Evolutionary conservation across 2,329 filamentous ascomycete genomes (phyloP), one percentile per base, ranked within the genome.

Genomic region (Penicillium vulpinum): DNA sequence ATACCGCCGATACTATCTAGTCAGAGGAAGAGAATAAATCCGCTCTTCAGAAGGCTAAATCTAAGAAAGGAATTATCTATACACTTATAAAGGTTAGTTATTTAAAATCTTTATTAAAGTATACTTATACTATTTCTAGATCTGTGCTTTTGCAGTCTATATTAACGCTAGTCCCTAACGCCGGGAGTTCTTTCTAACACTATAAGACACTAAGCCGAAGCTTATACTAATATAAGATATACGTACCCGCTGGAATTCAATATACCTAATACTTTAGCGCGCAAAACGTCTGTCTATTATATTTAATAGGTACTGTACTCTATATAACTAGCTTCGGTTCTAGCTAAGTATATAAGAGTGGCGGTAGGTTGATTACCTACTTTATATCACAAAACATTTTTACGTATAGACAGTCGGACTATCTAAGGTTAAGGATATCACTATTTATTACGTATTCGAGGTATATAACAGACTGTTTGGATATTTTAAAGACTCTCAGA

Each of bases 391-490:
- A 31, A 31, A 31, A 13, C 29, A 10, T 13, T 31, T 13, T 31
- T 31, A 13, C 5, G 5, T 31, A 31, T 31, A 31, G 29, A 31
- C 5, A 31, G 10, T 31, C 11, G 11, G 29, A 46, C 18, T 33
- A 46, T 46, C 3, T 46, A 33, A 31, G 29, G 29, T 31, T 31
- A 31, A 31, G 11, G 24, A 28, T 18, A n/a, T 50, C 10, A 50
- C n/a, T 29, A 39, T 39, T 22, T 41, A 31, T 29, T 21, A 10
- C 3, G n/a, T 50, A 8, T 50, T 50, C 8, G 9, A 16, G 3
- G 51, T 58, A 40, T 62, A 61, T 24, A 62, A 31, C 3, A 31
- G 29, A 31, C 29, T 31, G 5, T 31, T 31, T 31, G 5, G 29
- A 11, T 31, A 31, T 31, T 31, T 31, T 31, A 31, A 31, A 31